Base-by-base conservation (phyloP, 352 stramenopile genomes). In the Globisporangium solare region DNA sequence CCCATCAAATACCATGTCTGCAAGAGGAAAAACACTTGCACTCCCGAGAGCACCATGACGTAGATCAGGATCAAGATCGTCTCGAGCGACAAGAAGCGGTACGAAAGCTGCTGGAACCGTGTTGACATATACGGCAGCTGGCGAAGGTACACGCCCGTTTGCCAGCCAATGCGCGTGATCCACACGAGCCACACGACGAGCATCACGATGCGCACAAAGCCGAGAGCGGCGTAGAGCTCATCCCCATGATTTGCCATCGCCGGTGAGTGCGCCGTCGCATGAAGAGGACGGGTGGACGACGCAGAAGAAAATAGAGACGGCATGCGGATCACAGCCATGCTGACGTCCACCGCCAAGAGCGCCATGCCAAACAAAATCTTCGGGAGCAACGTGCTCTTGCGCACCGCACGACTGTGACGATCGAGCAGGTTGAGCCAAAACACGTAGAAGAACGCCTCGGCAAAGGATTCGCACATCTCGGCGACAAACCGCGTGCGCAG, bases 71-170 rank as follows among this genome's bases (percentile, higher is more conserved):
- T 81, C 8, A 94, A 49, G 18, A 91, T 51, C 10, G 79, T 88
- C 63, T 92, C 76, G 4, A 94, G 61, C 17, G 88, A 76, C 14
- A 94, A 56, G 55, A 94, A 96, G 13, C 87, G 82, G 56, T 91
- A 96, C 41, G 85, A 94, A 7, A 96, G 66, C 50, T 96, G 87
- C 66, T 93, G 82, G 47, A 87, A 91, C 4, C 87, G 85, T 20
- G 83, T 89, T 5, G 78, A 74, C 79, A 96, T 94, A 64, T 96
- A 96, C 24, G 81, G 74, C 6, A 96, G 54, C 17, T 66, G 65
- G 13, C 84, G 85, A 20, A 96, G n/a, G 43, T 89, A 69, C 6
- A 64, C 60, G 1, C 76, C 70, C 0, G 84, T 89, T 52, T 71
- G 63, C 47, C 68, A 78, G 17, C 76, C 79, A 51, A 88, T 75